Conservation (phyloP, 2,329 filamentous ascomycete genomes). For the Periconia sp. region DNA sequence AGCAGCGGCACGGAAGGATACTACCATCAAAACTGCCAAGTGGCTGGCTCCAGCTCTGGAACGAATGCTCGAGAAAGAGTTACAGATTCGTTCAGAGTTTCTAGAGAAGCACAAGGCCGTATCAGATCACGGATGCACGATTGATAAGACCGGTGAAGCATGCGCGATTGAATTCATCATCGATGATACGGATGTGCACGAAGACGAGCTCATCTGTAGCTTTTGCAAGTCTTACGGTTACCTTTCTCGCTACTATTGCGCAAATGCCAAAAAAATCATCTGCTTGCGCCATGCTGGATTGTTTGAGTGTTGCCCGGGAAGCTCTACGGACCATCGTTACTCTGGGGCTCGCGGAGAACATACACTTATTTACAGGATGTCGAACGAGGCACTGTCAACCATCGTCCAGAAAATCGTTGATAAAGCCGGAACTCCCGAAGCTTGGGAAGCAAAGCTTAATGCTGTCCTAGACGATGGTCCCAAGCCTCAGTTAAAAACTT, state of each 20-base stretch:
- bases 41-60: slow-evolving; percentile 90
- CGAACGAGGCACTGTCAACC: slow-evolving; percentile 67
- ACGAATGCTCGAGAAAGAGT: slow-evolving; percentile 74
- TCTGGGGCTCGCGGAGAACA: slow-evolving; percentile 60
- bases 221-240: slow-evolving; percentile 94
- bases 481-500: slow-evolving; percentile 79
- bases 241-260: slow-evolving; percentile 85
- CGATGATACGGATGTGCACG: slow-evolving; percentile 71
- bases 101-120: slow-evolving; percentile 62
- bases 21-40: slow-evolving; percentile 85
- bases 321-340: slow-evolving; percentile 67
- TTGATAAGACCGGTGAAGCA: slow-evolving; percentile 56
- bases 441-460: slow-evolving; percentile 89
- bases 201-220: slow-evolving; percentile 89
- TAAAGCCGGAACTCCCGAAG: slow-evolving; percentile 81
- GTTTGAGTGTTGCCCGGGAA: slow-evolving; percentile 74
- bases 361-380: slow-evolving; percentile 74
- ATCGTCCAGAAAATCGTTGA: slow-evolving; percentile 78
- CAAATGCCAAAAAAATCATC: slow-evolving; percentile 75
- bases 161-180: slow-evolving; percentile 35
- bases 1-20: slow-evolving; percentile 73
- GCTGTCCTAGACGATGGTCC: slow-evolving; percentile 80
- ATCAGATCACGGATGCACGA: slow-evolving; percentile 35
- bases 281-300: slow-evolving; percentile 81
- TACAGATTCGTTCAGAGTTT: slow-evolving; percentile 68